phyloP scores from a whole-genome alignment of 768 basidiomycete species.

The Tylopilus plumbeoviolaceoides region DNA sequence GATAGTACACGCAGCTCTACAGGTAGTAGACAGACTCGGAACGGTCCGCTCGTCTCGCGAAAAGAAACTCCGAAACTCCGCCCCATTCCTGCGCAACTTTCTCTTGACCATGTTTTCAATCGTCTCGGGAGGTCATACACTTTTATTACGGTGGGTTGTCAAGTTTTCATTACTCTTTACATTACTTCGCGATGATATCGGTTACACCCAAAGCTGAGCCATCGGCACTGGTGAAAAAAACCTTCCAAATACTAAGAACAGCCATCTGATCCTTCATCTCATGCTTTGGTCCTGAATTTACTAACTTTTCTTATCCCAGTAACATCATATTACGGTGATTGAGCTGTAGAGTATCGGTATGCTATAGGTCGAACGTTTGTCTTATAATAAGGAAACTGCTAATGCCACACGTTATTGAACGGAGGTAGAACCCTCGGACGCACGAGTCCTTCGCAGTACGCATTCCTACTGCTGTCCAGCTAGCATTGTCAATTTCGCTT shows the following conservation, averaged over 20 bases:
- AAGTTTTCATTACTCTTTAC: not conserved
- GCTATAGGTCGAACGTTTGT: not conserved
- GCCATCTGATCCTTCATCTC: constrained; percentile 26
- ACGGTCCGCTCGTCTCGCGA: no score
- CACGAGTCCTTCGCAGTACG: not conserved
- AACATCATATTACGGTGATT: not conserved
- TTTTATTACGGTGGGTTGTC: constrained; percentile 9
- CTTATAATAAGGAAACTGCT: not conserved
- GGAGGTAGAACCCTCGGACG: no score
- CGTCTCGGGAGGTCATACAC: no score
- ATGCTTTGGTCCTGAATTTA: not conserved
- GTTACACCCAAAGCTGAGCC: constrained; percentile 28
- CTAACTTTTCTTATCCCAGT: constrained; percentile 16
- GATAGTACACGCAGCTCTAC: no score
- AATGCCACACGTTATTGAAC: not conserved
- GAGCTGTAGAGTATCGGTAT: not conserved
- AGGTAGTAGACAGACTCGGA: no score
- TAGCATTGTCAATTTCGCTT: constrained; percentile 44
- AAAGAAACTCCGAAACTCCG: not conserved
- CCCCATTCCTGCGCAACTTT: not conserved
- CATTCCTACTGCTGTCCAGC: constrained; percentile 7
- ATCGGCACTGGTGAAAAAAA: constrained; percentile 33
- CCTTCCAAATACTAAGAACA: constrained; percentile 30
- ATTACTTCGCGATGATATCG: constrained; percentile 17
- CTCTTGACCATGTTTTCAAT: no score